phyloP scores from a whole-genome alignment of 2,329 filamentous ascomycete genomes.

The Acrocalymma vagum region DNA sequence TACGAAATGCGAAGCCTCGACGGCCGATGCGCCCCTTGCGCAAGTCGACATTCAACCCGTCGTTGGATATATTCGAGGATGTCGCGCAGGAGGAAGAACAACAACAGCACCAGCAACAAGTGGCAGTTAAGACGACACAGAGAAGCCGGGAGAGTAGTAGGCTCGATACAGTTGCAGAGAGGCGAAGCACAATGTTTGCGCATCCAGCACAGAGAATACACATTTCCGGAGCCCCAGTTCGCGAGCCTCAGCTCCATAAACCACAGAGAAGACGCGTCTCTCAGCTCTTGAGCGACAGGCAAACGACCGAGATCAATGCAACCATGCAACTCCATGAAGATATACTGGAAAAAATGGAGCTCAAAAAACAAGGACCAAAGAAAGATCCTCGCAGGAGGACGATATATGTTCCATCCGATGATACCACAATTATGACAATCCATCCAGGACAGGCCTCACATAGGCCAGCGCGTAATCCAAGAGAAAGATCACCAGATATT shows the following conservation, averaged over 20 bases:
- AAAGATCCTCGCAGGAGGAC: slow-evolving; percentile 57
- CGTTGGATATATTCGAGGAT: slow-evolving; percentile 49
- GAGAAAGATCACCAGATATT: slow-evolving; percentile 46
- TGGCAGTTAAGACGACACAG: slow-evolving; percentile 30
- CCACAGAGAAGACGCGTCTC: slow-evolving; percentile 47
- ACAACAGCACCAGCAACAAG: slow-evolving; percentile 29
- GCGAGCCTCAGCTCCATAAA: slow-evolving; percentile 29
- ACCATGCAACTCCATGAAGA: slow-evolving; percentile 42
- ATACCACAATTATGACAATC: slow-evolving; percentile 61
- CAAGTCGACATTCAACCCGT: slow-evolving; percentile 40
- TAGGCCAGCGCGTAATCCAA: slow-evolving; percentile 29
- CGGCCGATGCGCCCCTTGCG: slow-evolving; percentile 39
- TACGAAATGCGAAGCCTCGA: slow-evolving; percentile 42
- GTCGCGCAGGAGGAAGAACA: slow-evolving; percentile 44
- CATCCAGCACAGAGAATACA: slow-evolving; percentile 47
- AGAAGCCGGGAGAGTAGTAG: slow-evolving; percentile 36
- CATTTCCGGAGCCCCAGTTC: slow-evolving; percentile 27
- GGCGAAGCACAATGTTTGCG: slow-evolving; percentile 41
- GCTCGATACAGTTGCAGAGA: slow-evolving; percentile 27
- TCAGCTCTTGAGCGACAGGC: slow-evolving; percentile 37
- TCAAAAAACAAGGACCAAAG: slow-evolving; percentile 36
- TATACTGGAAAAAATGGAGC: slow-evolving; percentile 37
- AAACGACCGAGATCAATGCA: slow-evolving; percentile 32
- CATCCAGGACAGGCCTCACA: slow-evolving; percentile 55
- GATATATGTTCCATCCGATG: slow-evolving; percentile 61